These are phyloP conservation scores for Rhodotorula sp. DNA, from an alignment of 1,284 basidiomycete species.

Conservation along the genomic window DNA sequence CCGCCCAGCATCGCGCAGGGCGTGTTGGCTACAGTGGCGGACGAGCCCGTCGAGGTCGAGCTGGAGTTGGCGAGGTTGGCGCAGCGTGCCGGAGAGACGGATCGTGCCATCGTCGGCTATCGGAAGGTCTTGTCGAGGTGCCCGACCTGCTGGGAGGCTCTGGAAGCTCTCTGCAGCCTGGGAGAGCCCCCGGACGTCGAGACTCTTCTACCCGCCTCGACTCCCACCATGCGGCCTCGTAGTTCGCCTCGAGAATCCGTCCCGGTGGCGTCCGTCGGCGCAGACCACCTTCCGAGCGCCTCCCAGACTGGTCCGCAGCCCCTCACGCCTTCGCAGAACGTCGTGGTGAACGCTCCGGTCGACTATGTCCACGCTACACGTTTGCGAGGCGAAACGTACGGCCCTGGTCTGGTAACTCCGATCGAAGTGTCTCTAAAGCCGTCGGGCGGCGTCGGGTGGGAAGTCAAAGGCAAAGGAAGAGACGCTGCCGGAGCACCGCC, in stretches of 20 bases:
- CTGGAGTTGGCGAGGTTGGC: constrained; percentile 55
- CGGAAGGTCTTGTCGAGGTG: constrained; percentile 68
- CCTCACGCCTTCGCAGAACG: constrained; percentile 29
- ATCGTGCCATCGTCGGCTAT: constrained; percentile 69
- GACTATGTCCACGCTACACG: constrained; percentile 1
- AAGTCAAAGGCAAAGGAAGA: constrained; percentile 7
- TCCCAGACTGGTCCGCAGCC: constrained; percentile 6
- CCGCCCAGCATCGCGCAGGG: not conserved
- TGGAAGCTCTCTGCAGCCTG: constrained; percentile 78
- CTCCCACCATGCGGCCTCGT: not conserved
- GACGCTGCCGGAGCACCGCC: constrained; percentile 4
- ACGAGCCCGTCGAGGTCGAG: constrained; percentile 22
- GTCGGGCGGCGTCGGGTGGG: not conserved
- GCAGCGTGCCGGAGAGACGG: constrained; percentile 68
- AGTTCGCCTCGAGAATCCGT: constrained; percentile 30
- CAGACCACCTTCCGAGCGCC: not conserved
- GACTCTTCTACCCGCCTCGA: constrained; percentile 10
- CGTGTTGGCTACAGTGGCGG: not conserved
- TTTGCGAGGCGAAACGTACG: not conserved
- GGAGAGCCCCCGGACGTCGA: constrained; percentile 57
- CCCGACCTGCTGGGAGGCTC: constrained; percentile 89
- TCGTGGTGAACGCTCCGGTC: constrained; percentile 22
- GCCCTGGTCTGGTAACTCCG: constrained; percentile 29
- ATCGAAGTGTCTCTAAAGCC: constrained; percentile 12
- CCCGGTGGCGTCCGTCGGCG: not conserved